phyloP scores from a whole-genome alignment of 805 yeast genomes.

The Blastobotrys attinorum region DNA sequence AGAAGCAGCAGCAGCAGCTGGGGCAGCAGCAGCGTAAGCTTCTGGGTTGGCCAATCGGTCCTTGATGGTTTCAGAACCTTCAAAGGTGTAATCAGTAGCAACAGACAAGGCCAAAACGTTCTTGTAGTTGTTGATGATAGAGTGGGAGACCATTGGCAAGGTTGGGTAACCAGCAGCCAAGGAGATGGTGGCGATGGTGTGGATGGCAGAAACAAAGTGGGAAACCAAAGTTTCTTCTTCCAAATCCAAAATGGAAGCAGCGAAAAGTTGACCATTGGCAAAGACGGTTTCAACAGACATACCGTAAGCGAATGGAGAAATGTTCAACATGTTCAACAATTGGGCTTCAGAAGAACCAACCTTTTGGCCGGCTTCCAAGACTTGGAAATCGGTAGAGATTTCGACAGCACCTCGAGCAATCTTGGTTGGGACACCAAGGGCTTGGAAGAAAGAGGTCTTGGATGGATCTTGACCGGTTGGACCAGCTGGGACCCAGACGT shows the following conservation, averaged over 20 bases:
- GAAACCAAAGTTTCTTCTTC: conserved; percentile 92
- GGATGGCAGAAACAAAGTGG: conserved; percentile 88
- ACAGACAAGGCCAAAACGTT: conserved; percentile 94
- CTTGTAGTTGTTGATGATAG: conserved; percentile 98
- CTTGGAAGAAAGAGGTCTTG: conserved; percentile 99
- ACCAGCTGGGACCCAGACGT: conserved; percentile 97
- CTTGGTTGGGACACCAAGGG: conserved; percentile 99
- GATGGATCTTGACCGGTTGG: conserved; percentile 99
- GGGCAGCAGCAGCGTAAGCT: conserved; percentile 99
- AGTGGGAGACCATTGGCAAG: conserved; percentile 98
- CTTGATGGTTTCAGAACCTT: conserved; percentile 97
- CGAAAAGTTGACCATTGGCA: conserved; percentile 98
- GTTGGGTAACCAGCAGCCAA: conserved; percentile 99
- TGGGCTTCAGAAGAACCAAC: conserved; percentile 99
- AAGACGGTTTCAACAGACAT: conserved; percentile 92
- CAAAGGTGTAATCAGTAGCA: conserved; percentile 98
- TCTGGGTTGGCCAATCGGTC: conserved; percentile 99
- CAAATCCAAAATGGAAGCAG: conserved; percentile 93
- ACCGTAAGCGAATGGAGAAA: conserved; percentile 99
- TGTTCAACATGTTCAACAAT: conserved; percentile 97
- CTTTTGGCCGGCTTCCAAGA: conserved; percentile 74
- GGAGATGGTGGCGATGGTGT: conserved; percentile 91
- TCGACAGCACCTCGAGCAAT: conserved; percentile 99
- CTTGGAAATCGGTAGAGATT: conserved; percentile 94
- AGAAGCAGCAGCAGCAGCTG: conserved; percentile 82